phyloP scores from a whole-genome alignment of 768 basidiomycete genomes.

The Auricularia heimuer region DNA sequence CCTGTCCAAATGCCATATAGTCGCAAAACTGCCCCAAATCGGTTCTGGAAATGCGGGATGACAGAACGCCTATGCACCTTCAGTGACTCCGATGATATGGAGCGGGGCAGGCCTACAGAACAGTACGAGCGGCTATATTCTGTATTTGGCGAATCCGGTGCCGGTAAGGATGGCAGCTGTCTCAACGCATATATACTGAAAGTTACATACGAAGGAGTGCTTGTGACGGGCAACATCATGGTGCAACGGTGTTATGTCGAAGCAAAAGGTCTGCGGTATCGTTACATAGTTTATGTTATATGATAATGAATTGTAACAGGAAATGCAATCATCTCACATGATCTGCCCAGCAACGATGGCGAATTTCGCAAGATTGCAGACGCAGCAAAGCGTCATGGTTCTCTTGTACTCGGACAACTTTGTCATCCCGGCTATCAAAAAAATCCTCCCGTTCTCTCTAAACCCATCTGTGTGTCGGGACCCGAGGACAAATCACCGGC shows the following conservation, averaged over 20 bases:
- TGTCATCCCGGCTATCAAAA: neutral
- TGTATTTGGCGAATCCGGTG: neutral
- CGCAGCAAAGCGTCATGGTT: neutral
- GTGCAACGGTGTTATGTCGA: neutral
- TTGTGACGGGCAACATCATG: neutral
- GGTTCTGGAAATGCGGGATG: neutral
- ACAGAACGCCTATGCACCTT: neutral
- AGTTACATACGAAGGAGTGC: neutral
- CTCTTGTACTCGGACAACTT: neutral
- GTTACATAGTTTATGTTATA: neutral
- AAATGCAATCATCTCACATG: neutral
- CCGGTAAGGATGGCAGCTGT: neutral
- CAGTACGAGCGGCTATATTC: neutral
- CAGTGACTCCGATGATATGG: neutral
- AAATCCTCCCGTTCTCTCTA: neutral
- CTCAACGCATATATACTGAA: neutral
- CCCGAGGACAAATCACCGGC: neutral
- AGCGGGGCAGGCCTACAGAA: neutral
- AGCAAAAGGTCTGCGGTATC: neutral
- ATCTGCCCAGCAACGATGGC: neutral
- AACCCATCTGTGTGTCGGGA: neutral
- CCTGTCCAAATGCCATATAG: neutral
- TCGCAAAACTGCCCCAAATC: neutral
- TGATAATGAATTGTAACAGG: neutral
- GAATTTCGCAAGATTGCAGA: neutral